phyloP scores from a whole-genome alignment of 441 rosid species.

The Kokia cookei region DNA sequence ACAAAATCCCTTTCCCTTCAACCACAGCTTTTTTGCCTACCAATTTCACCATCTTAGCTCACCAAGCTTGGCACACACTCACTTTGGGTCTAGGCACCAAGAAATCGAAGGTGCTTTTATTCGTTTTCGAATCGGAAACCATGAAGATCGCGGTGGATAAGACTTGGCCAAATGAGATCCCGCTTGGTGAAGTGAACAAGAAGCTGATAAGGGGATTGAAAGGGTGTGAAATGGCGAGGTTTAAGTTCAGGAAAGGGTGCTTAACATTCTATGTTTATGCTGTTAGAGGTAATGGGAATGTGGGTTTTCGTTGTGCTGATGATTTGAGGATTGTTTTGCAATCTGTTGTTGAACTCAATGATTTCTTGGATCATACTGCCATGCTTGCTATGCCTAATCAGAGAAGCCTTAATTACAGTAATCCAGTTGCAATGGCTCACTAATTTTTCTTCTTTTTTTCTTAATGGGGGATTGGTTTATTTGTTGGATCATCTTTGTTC shows the following conservation, averaged over 20 bases:
- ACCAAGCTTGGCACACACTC: conserved; percentile 94
- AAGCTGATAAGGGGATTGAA: conserved; percentile 54
- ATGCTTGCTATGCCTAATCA: conserved; percentile 93
- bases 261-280: conserved; percentile 90
- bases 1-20: conserved; percentile 52
- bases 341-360: conserved; percentile 80
- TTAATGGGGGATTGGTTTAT: conserved; percentile 1
- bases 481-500: conserved; percentile 2
- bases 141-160: conserved; percentile 52
- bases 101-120: conserved; percentile 67
- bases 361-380: conserved; percentile 94
- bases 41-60: conserved; percentile 87
- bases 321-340: conserved; percentile 69
- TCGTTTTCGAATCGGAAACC: conserved; percentile 75
- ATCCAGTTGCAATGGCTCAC: conserved; percentile 72
- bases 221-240: conserved; percentile 85
- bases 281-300: conserved; percentile 44
- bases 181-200: conserved; percentile 87
- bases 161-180: conserved; percentile 78
- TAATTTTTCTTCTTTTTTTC: conserved; percentile 14
- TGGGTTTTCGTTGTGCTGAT: conserved; percentile 64
- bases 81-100: conserved; percentile 86
- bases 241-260: conserved; percentile 92
- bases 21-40: conserved; percentile 84
- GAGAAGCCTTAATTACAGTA: conserved; percentile 56